Evolutionary conservation across 1,284 basidiomycete species (phyloP).

Genomic region (Puccinia novopanici): DNA sequence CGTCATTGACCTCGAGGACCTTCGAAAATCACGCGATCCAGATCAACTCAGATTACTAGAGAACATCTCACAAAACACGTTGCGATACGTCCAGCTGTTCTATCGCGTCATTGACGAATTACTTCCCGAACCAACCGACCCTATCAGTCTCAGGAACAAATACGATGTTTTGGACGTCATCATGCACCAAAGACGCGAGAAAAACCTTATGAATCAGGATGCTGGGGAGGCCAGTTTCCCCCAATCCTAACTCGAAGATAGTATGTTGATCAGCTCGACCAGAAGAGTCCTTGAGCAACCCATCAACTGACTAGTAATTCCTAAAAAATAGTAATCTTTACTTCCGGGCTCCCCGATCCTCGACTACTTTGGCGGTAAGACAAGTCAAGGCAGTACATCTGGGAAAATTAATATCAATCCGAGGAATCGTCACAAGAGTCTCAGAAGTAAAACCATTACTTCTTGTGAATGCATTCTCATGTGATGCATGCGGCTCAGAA

Average conservation of each 20-base stretch:
- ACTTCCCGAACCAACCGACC: constrained; percentile 80
- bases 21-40: constrained; percentile 1
- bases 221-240: constrained; percentile 68
- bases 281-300: constrained; percentile 50
- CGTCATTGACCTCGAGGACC: constrained; percentile 76
- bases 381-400: constrained; percentile 82
- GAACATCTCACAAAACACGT: constrained; percentile 79
- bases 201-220: constrained; percentile 64
- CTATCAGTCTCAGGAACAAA: constrained; percentile 70
- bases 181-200: constrained; percentile 83
- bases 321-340: constrained; percentile 74
- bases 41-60: constrained; percentile 33
- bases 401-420: constrained; percentile 89
- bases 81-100: constrained; percentile 87
- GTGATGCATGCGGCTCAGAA: constrained; percentile 95
- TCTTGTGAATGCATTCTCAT: constrained; percentile 96
- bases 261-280: constrained; percentile 65
- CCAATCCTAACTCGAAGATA: constrained; percentile 88
- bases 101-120: constrained; percentile 85
- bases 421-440: constrained; percentile 96
- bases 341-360: constrained; percentile 76
- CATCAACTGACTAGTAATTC: not conserved
- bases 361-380: constrained; percentile 74
- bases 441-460: constrained; percentile 98
- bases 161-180: constrained; percentile 89